phyloP scores from a whole-genome alignment of 2,329 filamentous ascomycete genomes.

The Curvularia verruculosa region DNA sequence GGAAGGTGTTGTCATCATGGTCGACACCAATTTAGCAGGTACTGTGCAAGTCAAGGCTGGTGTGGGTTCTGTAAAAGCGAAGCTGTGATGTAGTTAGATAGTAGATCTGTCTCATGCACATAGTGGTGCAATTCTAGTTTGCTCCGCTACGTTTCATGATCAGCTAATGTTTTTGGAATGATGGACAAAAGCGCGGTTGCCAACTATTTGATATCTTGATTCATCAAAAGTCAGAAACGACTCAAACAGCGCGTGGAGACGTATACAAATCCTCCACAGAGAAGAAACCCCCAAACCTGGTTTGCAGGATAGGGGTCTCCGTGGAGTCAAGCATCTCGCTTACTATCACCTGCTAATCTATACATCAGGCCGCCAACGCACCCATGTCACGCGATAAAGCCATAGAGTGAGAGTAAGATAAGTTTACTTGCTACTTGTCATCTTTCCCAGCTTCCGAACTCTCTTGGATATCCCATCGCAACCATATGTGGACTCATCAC shows the following conservation, averaged over 20 bases:
- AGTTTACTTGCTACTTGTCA: neutral
- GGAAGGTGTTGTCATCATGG: constrained; percentile 44
- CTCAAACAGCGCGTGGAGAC: neutral
- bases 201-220: neutral
- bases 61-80: constrained; percentile 40
- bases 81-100: constrained; percentile 21
- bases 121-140: neutral
- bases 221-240: neutral
- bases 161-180: neutral
- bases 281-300: neutral
- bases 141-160: neutral
- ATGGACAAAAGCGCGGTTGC: neutral
- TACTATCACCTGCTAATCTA: neutral
- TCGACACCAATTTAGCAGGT: constrained; percentile 42
- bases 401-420: neutral
- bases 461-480: neutral
- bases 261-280: neutral
- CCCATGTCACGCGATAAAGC: neutral
- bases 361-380: constrained; percentile 1
- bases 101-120: neutral
- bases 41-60: constrained; percentile 46
- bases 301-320: neutral
- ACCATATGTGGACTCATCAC: neutral
- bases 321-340: constrained; percentile 4
- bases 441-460: neutral